A percentile compares a stretch with the other conserved stretches of the same genome.
Conservation (phyloP, 75 land plant species). For the Selaginella moellendorffii region DNA sequence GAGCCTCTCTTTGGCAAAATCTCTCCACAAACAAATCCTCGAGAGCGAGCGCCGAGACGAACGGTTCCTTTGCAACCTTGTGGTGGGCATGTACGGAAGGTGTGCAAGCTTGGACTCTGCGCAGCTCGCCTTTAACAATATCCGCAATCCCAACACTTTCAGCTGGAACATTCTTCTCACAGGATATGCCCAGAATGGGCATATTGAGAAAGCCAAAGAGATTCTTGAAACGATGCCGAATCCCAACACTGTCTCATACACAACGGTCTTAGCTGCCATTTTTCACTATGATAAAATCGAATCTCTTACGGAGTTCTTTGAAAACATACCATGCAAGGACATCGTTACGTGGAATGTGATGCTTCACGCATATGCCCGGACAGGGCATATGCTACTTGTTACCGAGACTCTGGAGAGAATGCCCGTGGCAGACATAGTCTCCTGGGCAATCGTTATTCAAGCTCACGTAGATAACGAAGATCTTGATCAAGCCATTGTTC, state of each 20-base stretch:
- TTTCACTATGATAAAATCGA: background rate
- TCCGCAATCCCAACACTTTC: background rate
- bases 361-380: background rate
- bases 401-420: background rate
- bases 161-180: background rate
- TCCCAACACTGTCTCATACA: background rate
- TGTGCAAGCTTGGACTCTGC: background rate
- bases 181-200: background rate
- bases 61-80: background rate
- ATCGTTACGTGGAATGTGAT: background rate
- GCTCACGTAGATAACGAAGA: background rate
- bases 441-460: background rate
- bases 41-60: background rate
- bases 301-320: background rate
- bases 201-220: background rate
- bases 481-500: background rate
- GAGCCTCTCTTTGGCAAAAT: background rate
- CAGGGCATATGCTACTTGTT: background rate
- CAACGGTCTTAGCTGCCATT: background rate
- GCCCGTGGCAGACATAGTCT: background rate
- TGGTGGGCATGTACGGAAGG: background rate
- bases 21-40: background rate
- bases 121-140: background rate
- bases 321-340: background rate
- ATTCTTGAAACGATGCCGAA: background rate